Base-by-base conservation (phyloP, 78 protist genomes). In the Speleostelium caveatum region DNA sequence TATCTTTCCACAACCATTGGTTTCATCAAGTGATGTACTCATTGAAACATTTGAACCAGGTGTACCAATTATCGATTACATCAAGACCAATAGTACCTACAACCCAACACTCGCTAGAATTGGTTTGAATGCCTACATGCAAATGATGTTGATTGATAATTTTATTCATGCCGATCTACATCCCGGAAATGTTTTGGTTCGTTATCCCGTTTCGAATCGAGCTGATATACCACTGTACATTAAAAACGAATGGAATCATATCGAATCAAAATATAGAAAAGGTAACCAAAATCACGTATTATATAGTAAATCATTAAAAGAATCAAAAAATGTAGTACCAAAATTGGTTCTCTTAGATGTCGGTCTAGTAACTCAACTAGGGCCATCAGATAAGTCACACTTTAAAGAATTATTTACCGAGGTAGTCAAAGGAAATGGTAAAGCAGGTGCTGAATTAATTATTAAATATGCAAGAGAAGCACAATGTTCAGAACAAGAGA, bases 31-130 rank as follows among this genome's bases (percentile, higher is more conserved):
- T 14, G 55, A 41, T 1, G 95, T 92, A 3, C 22, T 92, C 8
- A 93, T 92, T 0, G 95, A 92, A 36, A 68, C 92, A 30, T 92
- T 41, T 35, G 95, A 92, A 39, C 87, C 86, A 19, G 95, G 95
- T 28, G 63, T n/a, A 35, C 88, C 74, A 1, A 69, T 86, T 16
- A 73, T 73, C 60, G 80, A 87, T 21, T 74, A 61, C 66, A 63
- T 93, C 5, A 69, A 39, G 3, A 59, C 67, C 1, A 83, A 83
- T 12, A 62, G 42, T 42, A 33, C 21, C 0, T 73, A 56, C 75
- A 83, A 83, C 12, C 85, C 75, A 36, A 63, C 65, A 7, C 49
- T 92, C 0, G 95, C 95, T 8, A 38, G 74, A 26, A 85, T 92
- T 17, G 95, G 95, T 30, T 49, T 92, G 55, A 33, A 68, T n/a